Evolutionary conservation across 176 grass and related monocot genomes (phyloP).

Genomic region (Hyparrhenia diplandra): DNA sequence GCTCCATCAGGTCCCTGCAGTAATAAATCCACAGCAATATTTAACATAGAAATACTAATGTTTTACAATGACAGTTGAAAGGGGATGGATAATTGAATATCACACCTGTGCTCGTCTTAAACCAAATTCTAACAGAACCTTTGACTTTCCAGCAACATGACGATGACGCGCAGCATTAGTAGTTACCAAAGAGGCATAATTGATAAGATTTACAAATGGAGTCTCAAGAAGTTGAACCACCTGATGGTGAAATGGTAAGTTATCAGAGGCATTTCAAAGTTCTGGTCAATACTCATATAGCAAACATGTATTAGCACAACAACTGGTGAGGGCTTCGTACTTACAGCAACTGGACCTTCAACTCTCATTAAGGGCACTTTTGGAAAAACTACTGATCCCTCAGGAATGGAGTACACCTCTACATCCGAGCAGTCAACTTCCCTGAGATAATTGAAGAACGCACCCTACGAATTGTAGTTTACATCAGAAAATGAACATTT

Average conservation of each 20-base stretch:
- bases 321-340: slow-evolving; percentile 31
- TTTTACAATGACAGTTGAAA: neutral
- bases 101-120: slow-evolving; percentile 95
- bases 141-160: slow-evolving; percentile 85
- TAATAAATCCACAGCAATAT: slow-evolving; percentile 16
- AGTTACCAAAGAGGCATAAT: slow-evolving; percentile 94
- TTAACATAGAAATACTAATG: slow-evolving; percentile 15
- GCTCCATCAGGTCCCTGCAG: slow-evolving; percentile 95
- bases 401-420: slow-evolving; percentile 89
- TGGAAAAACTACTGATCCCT: slow-evolving; percentile 97
- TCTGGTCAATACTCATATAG: slow-evolving; percentile 6
- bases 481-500: slow-evolving; percentile 34
- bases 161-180: slow-evolving; percentile 96
- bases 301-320: slow-evolving; percentile 7
- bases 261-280: slow-evolving; percentile 8
- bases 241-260: slow-evolving; percentile 36
- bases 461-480: slow-evolving; percentile 54
- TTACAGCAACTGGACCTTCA: slow-evolving; percentile 95
- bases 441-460: slow-evolving; percentile 88
- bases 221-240: slow-evolving; percentile 97
- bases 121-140: slow-evolving; percentile 94
- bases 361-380: slow-evolving; percentile 90
- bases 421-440: slow-evolving; percentile 79
- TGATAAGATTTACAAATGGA: slow-evolving; percentile 96
- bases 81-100: slow-evolving; percentile 1